A percentile compares a stretch with the other conserved stretches of the same genome.
phyloP scores from a whole-genome alignment of 495 filamentous ascomycete species.

The Aspergillus campestris region DNA sequence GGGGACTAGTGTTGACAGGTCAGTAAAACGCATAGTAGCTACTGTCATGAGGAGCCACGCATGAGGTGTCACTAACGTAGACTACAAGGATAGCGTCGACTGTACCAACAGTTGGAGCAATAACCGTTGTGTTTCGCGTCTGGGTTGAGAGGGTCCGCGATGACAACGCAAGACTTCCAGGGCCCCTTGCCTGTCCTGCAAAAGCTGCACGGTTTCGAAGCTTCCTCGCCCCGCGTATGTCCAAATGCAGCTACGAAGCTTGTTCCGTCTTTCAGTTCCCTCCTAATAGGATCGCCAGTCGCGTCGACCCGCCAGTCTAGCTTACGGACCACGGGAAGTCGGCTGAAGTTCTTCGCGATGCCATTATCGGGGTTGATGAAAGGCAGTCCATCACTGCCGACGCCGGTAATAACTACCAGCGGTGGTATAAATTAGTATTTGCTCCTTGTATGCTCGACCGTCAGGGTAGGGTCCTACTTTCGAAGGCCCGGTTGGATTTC shows the following conservation, averaged over 20 bases:
- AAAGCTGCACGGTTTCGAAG: not conserved
- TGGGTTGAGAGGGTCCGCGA: not conserved
- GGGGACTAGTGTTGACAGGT: too few species aligned
- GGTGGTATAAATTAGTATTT: too few species aligned
- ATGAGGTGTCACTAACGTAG: not conserved
- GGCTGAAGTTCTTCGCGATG: not conserved
- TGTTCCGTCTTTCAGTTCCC: not conserved
- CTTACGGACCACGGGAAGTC: not conserved
- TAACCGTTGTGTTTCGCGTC: not conserved
- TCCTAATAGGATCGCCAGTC: not conserved
- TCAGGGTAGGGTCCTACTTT: too few species aligned
- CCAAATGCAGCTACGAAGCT: constrained; percentile 2
- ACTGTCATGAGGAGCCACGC: too few species aligned
- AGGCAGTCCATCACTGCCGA: constrained; percentile 2
- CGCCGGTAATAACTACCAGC: not conserved
- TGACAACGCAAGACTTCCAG: constrained; percentile 6
- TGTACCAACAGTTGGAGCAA: constrained; percentile 7
- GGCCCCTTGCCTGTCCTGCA: not conserved
- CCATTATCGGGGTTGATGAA: not conserved
- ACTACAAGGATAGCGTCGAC: constrained; percentile 1
- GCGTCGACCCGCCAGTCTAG: constrained; percentile 6
- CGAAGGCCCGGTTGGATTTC: too few species aligned
- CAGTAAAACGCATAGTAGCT: too few species aligned
- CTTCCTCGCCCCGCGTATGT: constrained; percentile 4
- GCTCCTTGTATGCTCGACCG: too few species aligned